phyloP scores from a whole-genome alignment of 768 basidiomycete species.

The Xerocomellus amylosporus region DNA sequence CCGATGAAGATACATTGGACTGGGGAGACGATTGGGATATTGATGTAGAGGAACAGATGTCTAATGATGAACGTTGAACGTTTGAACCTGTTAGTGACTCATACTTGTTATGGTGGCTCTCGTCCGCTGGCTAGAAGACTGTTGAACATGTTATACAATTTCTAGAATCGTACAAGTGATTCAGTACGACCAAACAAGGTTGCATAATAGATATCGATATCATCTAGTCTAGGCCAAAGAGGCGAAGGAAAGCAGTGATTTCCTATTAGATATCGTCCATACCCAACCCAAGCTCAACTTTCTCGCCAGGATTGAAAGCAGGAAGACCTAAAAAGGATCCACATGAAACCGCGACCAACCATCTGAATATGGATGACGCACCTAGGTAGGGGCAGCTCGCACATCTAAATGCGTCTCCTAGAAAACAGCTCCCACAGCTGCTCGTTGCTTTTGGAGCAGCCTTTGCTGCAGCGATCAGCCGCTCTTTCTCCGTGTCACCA shows the following conservation, averaged over 20 bases:
- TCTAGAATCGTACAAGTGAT: conserved; percentile 2
- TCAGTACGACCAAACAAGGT: background rate
- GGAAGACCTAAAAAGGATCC: conserved; percentile 74
- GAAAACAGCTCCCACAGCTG: conserved; percentile 95
- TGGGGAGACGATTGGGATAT: conserved; percentile 33
- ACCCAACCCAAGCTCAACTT: conserved; percentile 85
- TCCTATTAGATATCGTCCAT: conserved; percentile 79
- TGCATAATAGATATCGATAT: background rate
- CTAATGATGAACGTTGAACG: background rate
- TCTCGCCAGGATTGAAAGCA: conserved; percentile 97
- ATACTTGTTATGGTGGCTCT: background rate
- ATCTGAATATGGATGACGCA: conserved; percentile 40
- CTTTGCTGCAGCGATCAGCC: conserved; percentile 61
- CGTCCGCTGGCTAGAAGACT: background rate
- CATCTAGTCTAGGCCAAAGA: background rate
- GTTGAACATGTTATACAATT: conserved; percentile 1
- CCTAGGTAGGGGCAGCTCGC: conserved; percentile 94
- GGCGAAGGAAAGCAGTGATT: background rate
- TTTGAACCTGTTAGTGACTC: background rate
- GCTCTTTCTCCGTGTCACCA: conserved; percentile 58
- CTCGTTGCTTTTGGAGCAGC: conserved; percentile 86
- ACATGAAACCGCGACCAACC: conserved; percentile 10
- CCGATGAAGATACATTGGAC: conserved; percentile 30
- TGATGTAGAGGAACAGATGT: conserved; percentile 10
- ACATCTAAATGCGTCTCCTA: conserved; percentile 98